Conservation (phyloP, 805 yeast species). For the Isabelozyma pseudorhagii region DNA sequence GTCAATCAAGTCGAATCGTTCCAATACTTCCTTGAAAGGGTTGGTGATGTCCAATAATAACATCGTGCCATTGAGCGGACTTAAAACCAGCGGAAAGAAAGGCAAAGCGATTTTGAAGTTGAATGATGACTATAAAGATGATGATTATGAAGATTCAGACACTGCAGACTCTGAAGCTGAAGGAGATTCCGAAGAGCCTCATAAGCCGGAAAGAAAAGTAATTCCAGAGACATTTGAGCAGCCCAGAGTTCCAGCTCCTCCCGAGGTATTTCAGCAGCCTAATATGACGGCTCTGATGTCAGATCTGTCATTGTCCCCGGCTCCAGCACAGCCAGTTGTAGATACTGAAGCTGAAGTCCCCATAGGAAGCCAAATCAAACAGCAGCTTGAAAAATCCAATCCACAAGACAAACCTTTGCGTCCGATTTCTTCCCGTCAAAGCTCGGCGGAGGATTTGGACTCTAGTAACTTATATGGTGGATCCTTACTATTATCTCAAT, state of each 20-base stretch:
- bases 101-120: slow-evolving; percentile 38
- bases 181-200: neutral
- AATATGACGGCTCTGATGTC: neutral
- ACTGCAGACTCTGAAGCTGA: slow-evolving; percentile 9
- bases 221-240: neutral
- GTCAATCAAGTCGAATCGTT: slow-evolving; percentile 25
- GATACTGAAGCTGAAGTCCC: neutral
- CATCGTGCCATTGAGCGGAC: slow-evolving; percentile 18
- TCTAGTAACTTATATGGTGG: slow-evolving; percentile 39
- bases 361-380: neutral
- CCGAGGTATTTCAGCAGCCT: neutral
- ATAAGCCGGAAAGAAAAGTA: neutral
- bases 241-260: neutral
- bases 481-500: slow-evolving; percentile 38
- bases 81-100: slow-evolving; percentile 34
- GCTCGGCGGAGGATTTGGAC: slow-evolving; percentile 24
- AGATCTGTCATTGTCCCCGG: neutral
- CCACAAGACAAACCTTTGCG: neutral
- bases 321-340: neutral
- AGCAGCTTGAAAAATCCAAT: neutral
- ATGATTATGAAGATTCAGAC: slow-evolving; percentile 35
- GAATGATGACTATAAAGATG: slow-evolving; percentile 31
- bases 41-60: slow-evolving; percentile 8
- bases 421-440: slow-evolving; percentile 9
- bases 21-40: slow-evolving; percentile 33